Base-by-base conservation (phyloP, 305 asterid genomes). In the Stenogyne calaminthoides region DNA sequence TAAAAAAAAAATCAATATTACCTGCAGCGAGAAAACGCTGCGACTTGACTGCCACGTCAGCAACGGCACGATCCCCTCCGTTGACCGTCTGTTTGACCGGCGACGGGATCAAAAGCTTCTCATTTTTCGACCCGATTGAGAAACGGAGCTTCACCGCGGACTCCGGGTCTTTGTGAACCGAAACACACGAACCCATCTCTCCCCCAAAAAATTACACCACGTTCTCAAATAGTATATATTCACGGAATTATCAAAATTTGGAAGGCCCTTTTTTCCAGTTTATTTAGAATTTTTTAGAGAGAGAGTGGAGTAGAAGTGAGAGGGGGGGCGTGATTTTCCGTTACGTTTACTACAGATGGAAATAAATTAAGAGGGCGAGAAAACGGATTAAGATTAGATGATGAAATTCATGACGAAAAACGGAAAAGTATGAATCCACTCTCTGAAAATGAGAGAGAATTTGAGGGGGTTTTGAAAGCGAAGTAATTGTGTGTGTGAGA, bases 101-200 rank as follows among this genome's bases (percentile, higher is more conserved):
- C 72, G 87, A 80, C 10, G 85, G 81, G 16, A 80, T 76, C 65
- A 78, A 10, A 70, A 64, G 44, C 68, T 77, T 72, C 20, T 78
- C 85, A 27, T 64, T 75, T 34, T 78, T 80, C 0, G 81, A 71
- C 73, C 73, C 77, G 68, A 78, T 8, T 37, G 88, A 73, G 15
- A 78, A 47, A 18, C 75, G 71, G 74, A 76, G 64, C 81, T 77
- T 85, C 76, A 67, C 40, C 63, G 65, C 67, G 11, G 88, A 52
- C 4, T 68, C 77, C 68, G 70, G 72, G 71, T 69, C 69, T 77
- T 70, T 80, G 68, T 83, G 87, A 75, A 88, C 72, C 74, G 97
- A 91, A 77, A 84, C 88, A 60, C 97, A 87, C 40, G 93, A 86
- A 66, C 97, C 96, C 96, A 89, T 90, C 62, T 67, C 80, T 61